These are phyloP conservation scores for Phellopilus nigrolimitatus DNA, from an alignment of 1,284 basidiomycete genomes.

Conservation along the genomic window DNA sequence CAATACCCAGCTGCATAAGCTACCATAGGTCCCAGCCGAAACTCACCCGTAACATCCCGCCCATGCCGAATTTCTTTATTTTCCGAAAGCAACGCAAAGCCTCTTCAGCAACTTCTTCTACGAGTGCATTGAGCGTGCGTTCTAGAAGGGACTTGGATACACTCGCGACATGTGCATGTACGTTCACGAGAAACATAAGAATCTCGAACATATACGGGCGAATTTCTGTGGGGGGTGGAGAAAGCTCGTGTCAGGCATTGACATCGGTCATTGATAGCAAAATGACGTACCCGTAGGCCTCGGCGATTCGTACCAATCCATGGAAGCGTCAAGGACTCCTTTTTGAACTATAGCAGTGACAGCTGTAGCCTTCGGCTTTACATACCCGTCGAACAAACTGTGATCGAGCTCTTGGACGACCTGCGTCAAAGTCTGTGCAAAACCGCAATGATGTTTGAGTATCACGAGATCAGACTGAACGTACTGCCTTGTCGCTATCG, in stretches of 20 bases:
- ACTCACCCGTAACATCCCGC: constrained; percentile 93
- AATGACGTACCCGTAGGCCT: constrained; percentile 72
- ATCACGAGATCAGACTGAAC: constrained; percentile 21
- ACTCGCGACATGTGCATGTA: constrained; percentile 87
- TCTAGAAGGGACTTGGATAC: constrained; percentile 78
- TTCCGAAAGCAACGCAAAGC: constrained; percentile 82
- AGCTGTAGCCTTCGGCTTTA: constrained; percentile 68
- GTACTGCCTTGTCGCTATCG: constrained; percentile 68
- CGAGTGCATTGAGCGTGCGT: constrained; percentile 76
- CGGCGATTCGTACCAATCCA: constrained; percentile 90
- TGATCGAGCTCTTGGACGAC: constrained; percentile 82
- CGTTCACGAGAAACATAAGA: constrained; percentile 83
- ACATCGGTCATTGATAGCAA: background rate
- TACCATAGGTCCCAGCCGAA: no score
- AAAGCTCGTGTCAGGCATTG: no score
- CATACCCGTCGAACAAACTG: constrained; percentile 83
- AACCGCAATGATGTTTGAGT: constrained; percentile 3
- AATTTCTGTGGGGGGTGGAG: constrained; percentile 71
- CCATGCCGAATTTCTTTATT: constrained; percentile 90
- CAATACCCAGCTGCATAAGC: constrained; percentile 10
- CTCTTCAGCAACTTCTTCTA: constrained; percentile 80
- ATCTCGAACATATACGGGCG: constrained; percentile 92
- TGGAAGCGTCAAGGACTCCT: constrained; percentile 74
- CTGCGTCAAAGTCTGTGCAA: constrained; percentile 61
- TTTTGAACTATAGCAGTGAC: constrained; percentile 68